phyloP scores from a whole-genome alignment of 2,329 filamentous ascomycete species.

The Colletotrichum tofieldiae region DNA sequence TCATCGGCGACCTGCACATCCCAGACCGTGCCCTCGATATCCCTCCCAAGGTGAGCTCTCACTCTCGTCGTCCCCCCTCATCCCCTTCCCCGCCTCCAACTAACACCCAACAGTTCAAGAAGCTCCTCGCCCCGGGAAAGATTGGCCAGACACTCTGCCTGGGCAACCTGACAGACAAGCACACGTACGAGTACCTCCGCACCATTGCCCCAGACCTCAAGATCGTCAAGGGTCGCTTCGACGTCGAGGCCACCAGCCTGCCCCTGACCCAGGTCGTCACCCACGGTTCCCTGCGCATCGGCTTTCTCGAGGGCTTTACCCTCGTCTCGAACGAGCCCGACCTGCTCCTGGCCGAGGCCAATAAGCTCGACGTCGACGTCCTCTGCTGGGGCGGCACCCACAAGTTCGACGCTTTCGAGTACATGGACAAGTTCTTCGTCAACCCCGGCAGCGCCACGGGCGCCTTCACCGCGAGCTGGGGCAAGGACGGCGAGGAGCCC shows the following conservation, averaged over 20 bases:
- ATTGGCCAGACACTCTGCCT: slow-evolving; percentile 87
- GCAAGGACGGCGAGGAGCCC: slow-evolving; percentile 76
- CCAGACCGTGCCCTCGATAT: slow-evolving; percentile 93
- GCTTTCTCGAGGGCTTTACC: slow-evolving; percentile 79
- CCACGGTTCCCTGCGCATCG: slow-evolving; percentile 76
- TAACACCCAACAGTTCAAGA: slow-evolving; percentile 77
- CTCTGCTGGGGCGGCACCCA: slow-evolving; percentile 80
- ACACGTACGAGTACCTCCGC: slow-evolving; percentile 86
- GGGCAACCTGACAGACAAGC: slow-evolving; percentile 84
- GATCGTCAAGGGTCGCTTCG: slow-evolving; percentile 78
- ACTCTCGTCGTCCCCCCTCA: slow-evolving; percentile 7
- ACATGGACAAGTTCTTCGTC: slow-evolving; percentile 83
- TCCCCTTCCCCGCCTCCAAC: slow-evolving; percentile 19
- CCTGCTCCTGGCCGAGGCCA: slow-evolving; percentile 77
- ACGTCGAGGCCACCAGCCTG: slow-evolving; percentile 77
- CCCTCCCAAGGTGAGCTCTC: slow-evolving; percentile 80
- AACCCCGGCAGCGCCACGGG: slow-evolving; percentile 79
- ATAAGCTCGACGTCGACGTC: slow-evolving; percentile 78
- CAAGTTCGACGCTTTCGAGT: slow-evolving; percentile 79
- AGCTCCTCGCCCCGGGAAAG: slow-evolving; percentile 86
- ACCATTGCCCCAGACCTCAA: slow-evolving; percentile 81
- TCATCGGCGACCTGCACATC: slow-evolving; percentile 94
- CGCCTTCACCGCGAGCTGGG: slow-evolving; percentile 73
- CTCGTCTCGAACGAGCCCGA: slow-evolving; percentile 78
- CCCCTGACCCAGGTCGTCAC: slow-evolving; percentile 77